Evolutionary conservation across 495 filamentous ascomycete genomes (phyloP).

Genomic region (Penicillium robsamsonii): DNA sequence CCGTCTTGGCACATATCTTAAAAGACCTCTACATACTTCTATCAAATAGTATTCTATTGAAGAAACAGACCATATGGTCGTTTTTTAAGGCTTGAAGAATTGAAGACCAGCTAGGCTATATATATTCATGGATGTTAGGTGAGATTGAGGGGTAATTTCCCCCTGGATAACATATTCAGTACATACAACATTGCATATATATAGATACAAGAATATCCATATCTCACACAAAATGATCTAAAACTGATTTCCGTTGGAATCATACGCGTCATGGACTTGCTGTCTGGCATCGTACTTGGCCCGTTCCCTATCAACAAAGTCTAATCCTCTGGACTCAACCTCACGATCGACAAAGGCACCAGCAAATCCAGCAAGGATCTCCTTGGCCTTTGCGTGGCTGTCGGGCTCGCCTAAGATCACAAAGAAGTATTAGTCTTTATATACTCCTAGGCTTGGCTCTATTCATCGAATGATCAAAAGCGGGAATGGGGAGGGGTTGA

Average conservation of each 20-base stretch:
- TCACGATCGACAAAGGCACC: conserved; percentile 71
- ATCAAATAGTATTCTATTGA: neutral
- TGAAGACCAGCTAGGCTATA: neutral
- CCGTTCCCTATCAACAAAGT: conserved; percentile 64
- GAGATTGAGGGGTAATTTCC: neutral
- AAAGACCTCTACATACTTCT: neutral
- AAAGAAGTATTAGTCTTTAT: neutral
- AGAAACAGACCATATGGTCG: neutral
- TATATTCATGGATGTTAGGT: neutral
- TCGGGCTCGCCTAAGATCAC: conserved; percentile 54
- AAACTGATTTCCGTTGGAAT: neutral
- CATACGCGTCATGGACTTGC: conserved; percentile 26
- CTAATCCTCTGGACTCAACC: conserved; percentile 66
- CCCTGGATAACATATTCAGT: neutral
- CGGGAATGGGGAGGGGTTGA: neutral
- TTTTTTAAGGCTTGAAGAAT: neutral
- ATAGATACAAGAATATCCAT: neutral
- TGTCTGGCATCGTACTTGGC: conserved; percentile 59
- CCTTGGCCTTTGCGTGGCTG: conserved; percentile 67
- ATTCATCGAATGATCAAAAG: neutral
- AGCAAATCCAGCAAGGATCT: conserved; percentile 65
- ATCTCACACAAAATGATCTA: neutral
- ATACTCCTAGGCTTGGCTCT: neutral
- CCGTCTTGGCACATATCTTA: neutral
- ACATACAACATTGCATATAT: neutral